Conservation (phyloP, 2,329 filamentous ascomycete genomes). For the Pyrenophora teres region DNA sequence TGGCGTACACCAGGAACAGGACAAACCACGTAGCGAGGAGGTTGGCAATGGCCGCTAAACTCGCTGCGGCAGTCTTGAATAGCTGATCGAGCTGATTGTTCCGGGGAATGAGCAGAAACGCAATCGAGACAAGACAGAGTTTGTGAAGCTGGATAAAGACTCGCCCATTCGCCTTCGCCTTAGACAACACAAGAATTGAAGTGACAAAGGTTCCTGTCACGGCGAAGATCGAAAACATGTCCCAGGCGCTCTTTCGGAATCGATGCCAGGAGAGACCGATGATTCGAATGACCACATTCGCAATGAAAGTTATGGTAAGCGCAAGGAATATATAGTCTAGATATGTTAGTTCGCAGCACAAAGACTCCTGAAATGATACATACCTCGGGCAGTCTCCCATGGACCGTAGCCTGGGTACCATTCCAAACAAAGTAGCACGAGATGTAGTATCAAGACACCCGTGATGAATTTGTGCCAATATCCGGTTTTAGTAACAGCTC, state of each 20-base stretch:
- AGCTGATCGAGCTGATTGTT: slow-evolving; percentile 97
- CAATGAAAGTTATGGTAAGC: slow-evolving; percentile 80
- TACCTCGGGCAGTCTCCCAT: slow-evolving; percentile 72
- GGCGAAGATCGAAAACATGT: slow-evolving; percentile 81
- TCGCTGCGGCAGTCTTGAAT: slow-evolving; percentile 97
- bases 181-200: slow-evolving; percentile 73
- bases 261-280: slow-evolving; percentile 88
- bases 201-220: slow-evolving; percentile 82
- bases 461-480: slow-evolving; percentile 89
- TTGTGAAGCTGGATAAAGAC: slow-evolving; percentile 87
- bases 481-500: slow-evolving; percentile 91
- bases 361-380: slow-evolving; percentile 5
- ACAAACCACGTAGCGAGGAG: slow-evolving; percentile 96
- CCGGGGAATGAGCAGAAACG: slow-evolving; percentile 87
- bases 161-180: slow-evolving; percentile 58
- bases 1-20: slow-evolving; percentile 93
- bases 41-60: slow-evolving; percentile 87
- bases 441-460: slow-evolving; percentile 75
- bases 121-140: slow-evolving; percentile 87
- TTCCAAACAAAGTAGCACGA: slow-evolving; percentile 82
- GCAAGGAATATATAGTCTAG: slow-evolving; percentile 74
- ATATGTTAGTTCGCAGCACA: slow-evolving; percentile 18
- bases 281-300: slow-evolving; percentile 82
- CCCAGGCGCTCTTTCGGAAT: slow-evolving; percentile 93
- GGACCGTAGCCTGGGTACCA: slow-evolving; percentile 74